These are phyloP conservation scores for Singerocomus rubriflavus DNA, from an alignment of 1,284 basidiomycete species.

Conservation along the genomic window DNA sequence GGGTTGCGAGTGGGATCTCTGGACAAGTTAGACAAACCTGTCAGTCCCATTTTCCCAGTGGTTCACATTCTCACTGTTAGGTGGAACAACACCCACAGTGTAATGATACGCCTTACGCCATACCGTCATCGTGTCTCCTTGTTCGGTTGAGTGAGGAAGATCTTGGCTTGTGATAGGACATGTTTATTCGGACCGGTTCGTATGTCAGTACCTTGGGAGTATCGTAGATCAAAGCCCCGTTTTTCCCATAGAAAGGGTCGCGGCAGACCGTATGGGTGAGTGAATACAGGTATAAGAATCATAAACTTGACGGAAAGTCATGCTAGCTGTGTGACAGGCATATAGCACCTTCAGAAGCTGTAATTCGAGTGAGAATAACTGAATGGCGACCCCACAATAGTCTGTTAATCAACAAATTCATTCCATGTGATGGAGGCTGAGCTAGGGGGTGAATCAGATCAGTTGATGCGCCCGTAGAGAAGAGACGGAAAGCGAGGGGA, in stretches of 20 bases:
- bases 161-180: not conserved
- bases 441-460: slow-evolving; percentile 12
- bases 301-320: not conserved
- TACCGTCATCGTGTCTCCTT: slow-evolving; percentile 14
- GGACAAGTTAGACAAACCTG: slow-evolving; percentile 2
- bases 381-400: not conserved
- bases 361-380: not conserved
- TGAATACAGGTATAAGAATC: not conserved
- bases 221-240: not conserved
- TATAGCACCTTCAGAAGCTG: not conserved
- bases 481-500: not conserved
- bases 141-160: not conserved
- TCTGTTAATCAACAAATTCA: not conserved
- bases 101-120: not conserved
- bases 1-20: not conserved
- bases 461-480: slow-evolving; percentile 21
- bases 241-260: slow-evolving; percentile 26
- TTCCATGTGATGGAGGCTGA: slow-evolving; percentile 17
- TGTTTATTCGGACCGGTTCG: slow-evolving; percentile 14
- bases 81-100: slow-evolving; percentile 5
- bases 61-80: slow-evolving; percentile 13
- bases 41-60: not conserved
- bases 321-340: not conserved
- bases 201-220: not conserved
- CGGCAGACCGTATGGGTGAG: slow-evolving; percentile 7